Conservation (phyloP, 352 stramenopile species). For the Heterotrichella gracilis region DNA sequence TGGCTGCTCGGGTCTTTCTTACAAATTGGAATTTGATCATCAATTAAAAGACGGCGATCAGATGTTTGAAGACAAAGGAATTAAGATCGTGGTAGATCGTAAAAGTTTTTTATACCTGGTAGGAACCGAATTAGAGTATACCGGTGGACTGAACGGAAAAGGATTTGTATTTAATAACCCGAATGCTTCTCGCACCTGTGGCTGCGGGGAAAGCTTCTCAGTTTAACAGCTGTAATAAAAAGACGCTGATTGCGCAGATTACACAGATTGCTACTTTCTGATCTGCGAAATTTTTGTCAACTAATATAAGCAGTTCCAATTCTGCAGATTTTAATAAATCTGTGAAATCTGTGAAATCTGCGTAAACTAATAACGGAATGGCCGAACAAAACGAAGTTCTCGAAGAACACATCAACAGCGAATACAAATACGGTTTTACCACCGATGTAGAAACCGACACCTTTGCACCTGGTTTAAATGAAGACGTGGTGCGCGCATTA, state of each 20-base stretch:
- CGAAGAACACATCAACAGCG: neutral
- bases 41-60: neutral
- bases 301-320: no score
- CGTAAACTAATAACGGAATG: neutral
- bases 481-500: neutral
- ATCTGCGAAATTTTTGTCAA: no score
- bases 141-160: neutral
- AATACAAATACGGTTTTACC: neutral
- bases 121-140: neutral
- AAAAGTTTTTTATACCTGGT: conserved; percentile 8
- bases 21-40: conserved; percentile 4
- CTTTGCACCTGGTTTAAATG: neutral
- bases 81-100: neutral
- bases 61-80: neutral
- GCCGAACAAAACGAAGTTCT: neutral
- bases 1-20: neutral
- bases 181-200: neutral
- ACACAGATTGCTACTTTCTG: no score
- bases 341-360: no score
- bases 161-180: conserved; percentile 8
- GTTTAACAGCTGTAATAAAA: no score
- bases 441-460: neutral
- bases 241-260: no score
- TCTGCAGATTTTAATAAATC: no score
- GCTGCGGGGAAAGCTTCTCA: neutral